Percentiles rank a stretch among this genome's conserved stretches.
phyloP scores from a whole-genome alignment of 108 stramenopile genomes.

The Skeletonema costatum region DNA sequence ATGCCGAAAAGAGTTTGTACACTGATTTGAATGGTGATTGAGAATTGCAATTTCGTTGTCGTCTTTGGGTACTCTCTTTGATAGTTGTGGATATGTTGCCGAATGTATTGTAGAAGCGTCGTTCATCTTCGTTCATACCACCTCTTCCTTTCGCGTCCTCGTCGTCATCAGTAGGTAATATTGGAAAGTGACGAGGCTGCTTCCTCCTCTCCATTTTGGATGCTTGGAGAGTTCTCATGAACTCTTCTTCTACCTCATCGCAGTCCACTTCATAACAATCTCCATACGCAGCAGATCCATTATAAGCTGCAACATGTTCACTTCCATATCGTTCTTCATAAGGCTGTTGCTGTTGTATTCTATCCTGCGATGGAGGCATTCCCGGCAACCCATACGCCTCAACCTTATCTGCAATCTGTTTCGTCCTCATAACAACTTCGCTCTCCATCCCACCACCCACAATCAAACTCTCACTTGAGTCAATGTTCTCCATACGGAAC shows the following conservation, averaged over 20 bases:
- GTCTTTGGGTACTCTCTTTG: background rate
- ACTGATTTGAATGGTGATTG: background rate
- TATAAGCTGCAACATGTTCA: background rate
- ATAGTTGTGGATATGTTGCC: background rate
- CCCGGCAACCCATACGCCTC: conserved; percentile 40
- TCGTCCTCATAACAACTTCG: conserved; percentile 19
- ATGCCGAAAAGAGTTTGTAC: conserved; percentile 12
- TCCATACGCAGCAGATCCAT: background rate
- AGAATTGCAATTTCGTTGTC: background rate
- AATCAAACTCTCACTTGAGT: conserved; percentile 1
- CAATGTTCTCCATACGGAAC: conserved; percentile 25
- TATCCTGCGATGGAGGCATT: background rate
- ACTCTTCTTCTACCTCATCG: background rate
- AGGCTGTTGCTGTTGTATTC: background rate
- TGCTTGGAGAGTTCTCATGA: background rate
- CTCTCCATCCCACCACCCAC: conserved; percentile 5
- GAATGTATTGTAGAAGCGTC: background rate
- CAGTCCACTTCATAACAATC: background rate
- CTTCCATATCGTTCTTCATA: background rate
- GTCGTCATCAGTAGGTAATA: conserved; percentile 21
- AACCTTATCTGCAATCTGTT: conserved; percentile 29
- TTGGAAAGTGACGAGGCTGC: conserved; percentile 26
- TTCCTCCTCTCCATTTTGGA: background rate
- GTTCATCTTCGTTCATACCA: conserved; percentile 11
- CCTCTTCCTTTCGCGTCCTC: conserved; percentile 12